Conservation (phyloP, 257 asterid genomes). For the Penstemon eatonii region DNA sequence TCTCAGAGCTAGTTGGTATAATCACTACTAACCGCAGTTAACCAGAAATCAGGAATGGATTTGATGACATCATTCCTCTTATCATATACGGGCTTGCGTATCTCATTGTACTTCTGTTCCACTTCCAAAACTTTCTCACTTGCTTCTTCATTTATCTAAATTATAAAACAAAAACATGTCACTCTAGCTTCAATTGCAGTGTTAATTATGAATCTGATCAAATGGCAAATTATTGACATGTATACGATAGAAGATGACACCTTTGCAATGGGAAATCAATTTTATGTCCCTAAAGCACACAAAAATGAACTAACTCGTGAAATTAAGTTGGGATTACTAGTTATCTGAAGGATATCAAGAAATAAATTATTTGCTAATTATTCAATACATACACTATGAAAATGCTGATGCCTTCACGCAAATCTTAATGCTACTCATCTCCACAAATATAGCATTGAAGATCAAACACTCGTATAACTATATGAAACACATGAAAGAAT, state of each 20-base stretch:
- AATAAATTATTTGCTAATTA: neutral
- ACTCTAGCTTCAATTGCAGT: neutral
- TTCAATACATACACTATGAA: too few species aligned
- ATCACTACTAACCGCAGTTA: slow-evolving; percentile 54
- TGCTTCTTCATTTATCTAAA: slow-evolving; percentile 68
- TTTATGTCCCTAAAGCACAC: neutral
- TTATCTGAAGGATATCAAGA: neutral
- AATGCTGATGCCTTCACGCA: too few species aligned
- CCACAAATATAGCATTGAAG: neutral
- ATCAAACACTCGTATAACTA: slow-evolving; percentile 1
- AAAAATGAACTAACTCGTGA: neutral
- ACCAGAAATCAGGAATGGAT: slow-evolving; percentile 68
- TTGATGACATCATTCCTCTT: slow-evolving; percentile 51
- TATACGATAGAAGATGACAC: neutral
- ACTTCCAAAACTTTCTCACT: slow-evolving; percentile 64
- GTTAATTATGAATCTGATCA: neutral
- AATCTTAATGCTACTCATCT: too few species aligned
- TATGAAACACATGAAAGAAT: slow-evolving; percentile 3
- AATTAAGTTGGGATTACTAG: neutral
- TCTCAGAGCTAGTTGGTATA: neutral
- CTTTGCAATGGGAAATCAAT: neutral
- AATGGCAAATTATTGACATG: neutral
- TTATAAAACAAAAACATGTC: slow-evolving; percentile 7
- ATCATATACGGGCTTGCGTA: slow-evolving; percentile 59
- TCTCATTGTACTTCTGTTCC: slow-evolving; percentile 54